These are phyloP conservation scores for Neurospora sublineolata DNA, from an alignment of 495 filamentous ascomycete genomes.

Conservation along the genomic window DNA sequence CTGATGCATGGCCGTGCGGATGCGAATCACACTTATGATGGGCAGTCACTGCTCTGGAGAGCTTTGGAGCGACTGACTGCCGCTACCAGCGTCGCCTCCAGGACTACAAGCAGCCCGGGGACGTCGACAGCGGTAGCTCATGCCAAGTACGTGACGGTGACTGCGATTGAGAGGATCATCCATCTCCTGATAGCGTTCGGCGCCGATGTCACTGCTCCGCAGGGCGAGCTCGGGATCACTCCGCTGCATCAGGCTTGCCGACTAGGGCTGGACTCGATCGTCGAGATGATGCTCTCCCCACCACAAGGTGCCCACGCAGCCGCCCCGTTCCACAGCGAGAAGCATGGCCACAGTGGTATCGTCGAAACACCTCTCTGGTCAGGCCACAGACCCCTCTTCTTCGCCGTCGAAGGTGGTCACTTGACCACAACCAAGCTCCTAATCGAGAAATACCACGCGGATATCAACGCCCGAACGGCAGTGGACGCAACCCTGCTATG, in stretches of 20 bases:
- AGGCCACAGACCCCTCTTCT: slow-evolving; percentile 12
- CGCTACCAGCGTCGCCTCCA: background rate
- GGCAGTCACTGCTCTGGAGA: slow-evolving; percentile 1
- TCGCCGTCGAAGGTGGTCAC: slow-evolving; percentile 23
- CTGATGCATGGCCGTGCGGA: slow-evolving; percentile 18
- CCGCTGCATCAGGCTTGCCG: slow-evolving; percentile 9
- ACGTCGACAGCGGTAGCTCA: background rate
- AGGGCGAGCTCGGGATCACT: slow-evolving; percentile 4
- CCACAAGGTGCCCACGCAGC: background rate
- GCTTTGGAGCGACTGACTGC: background rate
- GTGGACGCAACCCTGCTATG: slow-evolving; percentile 6
- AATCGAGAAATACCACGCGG: slow-evolving; percentile 16
- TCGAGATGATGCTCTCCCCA: slow-evolving; percentile 7
- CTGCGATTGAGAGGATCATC: background rate
- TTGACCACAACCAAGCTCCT: slow-evolving; percentile 17
- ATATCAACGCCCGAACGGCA: slow-evolving; percentile 11
- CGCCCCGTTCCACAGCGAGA: background rate
- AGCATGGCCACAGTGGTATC: slow-evolving; percentile 1
- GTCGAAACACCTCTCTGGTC: slow-evolving; percentile 5
- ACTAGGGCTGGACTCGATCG: slow-evolving; percentile 1
- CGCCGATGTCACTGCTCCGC: background rate
- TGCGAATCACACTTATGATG: slow-evolving; percentile 7
- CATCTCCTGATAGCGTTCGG: slow-evolving; percentile 2
- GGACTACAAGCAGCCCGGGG: background rate
- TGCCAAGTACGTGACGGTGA: background rate